Evolutionary conservation across 2,329 filamentous ascomycete species (phyloP).

Genomic region (Apiospora koreana): DNA sequence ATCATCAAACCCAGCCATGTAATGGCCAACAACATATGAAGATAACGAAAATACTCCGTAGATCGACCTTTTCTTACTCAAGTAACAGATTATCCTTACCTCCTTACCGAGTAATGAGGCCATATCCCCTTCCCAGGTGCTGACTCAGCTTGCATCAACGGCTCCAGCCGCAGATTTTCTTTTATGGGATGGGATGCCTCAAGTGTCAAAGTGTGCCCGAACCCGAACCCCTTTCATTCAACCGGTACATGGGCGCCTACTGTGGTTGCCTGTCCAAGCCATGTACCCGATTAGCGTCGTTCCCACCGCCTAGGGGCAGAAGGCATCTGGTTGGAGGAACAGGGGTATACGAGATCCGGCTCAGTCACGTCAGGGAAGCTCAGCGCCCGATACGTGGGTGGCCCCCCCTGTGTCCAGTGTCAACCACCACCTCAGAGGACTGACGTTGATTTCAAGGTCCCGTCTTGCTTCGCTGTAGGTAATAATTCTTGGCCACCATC

Average conservation of each 20-base stretch:
- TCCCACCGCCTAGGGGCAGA: background rate
- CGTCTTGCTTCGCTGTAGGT: background rate
- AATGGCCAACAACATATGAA: background rate
- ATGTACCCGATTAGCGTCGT: background rate
- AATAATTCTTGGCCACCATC: constrained; percentile 1
- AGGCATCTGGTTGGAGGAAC: background rate
- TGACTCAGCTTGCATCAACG: constrained; percentile 8
- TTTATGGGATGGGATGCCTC: background rate
- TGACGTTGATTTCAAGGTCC: background rate
- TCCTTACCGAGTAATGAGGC: constrained; percentile 4
- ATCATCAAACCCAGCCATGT: background rate
- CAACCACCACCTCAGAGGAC: background rate
- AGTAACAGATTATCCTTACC: background rate
- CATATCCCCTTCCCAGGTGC: background rate
- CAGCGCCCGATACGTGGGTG: constrained; percentile 1
- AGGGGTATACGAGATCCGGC: background rate
- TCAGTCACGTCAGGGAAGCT: background rate
- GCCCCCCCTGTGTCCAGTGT: background rate
- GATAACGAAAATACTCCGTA: background rate
- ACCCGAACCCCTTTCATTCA: background rate
- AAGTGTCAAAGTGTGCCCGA: background rate
- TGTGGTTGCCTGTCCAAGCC: background rate
- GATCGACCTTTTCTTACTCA: background rate
- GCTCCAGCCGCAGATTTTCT: background rate
- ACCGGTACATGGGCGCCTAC: background rate